Base-by-base conservation (phyloP, 306 rosid genomes). In the Glycyrrhiza uralensis region DNA sequence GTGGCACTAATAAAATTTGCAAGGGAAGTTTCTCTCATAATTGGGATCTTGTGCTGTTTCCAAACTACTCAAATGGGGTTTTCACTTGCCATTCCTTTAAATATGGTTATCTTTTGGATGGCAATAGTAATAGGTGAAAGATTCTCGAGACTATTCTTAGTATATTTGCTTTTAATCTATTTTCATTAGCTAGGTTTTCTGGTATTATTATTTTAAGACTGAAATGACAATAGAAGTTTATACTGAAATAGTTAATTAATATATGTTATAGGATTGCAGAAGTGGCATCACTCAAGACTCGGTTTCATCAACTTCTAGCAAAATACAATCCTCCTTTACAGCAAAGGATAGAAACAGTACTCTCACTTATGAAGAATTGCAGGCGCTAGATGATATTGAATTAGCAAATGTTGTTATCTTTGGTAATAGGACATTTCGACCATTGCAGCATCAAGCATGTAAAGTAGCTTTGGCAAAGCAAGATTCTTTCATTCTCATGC, bases 401-500 rank as follows among this genome's bases (percentile, higher is more conserved):
- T 80, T 94, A 85, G 98, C 98, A 51, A 91, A 94, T 85, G 90
- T 86, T 57, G 96, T 94, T 44, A 77, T 91, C 75, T 94, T 94
- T 76, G 96, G 97, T 65, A 94, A 94, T 66, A 87, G 26, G 68
- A 32, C 78, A 65, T 85, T 91, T 76, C 90, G 97, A 77, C 96
- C 98, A 19, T 83, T 94, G 91, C 98, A 94, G 80, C 92, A 86
- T 63, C 79, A 85, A 78, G 98, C 98, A 63, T 94, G 98, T 79
- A 81, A 82, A 85, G 87, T 83, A 58, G 87, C 91, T 57, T 69
- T 88, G 82, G 87, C 90, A 72, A 94, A 85, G 76, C 83, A 51
- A 71, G 97, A 94, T 84, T 89, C 95, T 77, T 94, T 94, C 76
- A 81, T 94, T 77, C 91, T 94, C 57, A 94, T 94, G 98, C 98